phyloP scores from a whole-genome alignment of 1,284 basidiomycete species.

The Rhodotorula glutinis region DNA sequence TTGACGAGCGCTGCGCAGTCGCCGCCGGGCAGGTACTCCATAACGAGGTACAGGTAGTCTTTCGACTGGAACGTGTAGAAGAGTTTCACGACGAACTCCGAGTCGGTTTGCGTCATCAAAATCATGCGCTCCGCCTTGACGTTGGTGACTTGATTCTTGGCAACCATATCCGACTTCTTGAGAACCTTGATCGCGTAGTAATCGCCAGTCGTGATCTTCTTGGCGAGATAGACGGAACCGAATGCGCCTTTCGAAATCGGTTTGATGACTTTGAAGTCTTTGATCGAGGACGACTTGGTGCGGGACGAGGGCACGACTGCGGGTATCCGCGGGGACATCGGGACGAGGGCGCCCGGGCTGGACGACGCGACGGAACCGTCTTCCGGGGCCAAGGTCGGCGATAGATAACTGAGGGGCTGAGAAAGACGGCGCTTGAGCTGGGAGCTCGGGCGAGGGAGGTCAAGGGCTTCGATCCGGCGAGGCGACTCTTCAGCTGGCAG shows the following conservation, averaged over 20 bases:
- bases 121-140: slow-evolving; percentile 99
- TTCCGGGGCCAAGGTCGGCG: slow-evolving; percentile 19
- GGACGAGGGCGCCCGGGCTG: slow-evolving; percentile 52
- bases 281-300: slow-evolving; percentile 85
- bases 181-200: slow-evolving; percentile 99
- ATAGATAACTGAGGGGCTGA: slow-evolving; percentile 39
- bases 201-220: slow-evolving; percentile 96
- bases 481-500: slow-evolving; percentile 23
- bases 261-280: slow-evolving; percentile 99
- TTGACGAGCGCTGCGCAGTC: slow-evolving; percentile 97
- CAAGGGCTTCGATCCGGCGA: slow-evolving; percentile 25
- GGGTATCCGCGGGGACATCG: slow-evolving; percentile 79
- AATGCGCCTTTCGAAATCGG: slow-evolving; percentile 99
- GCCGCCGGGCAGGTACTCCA: slow-evolving; percentile 71
- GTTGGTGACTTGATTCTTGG: slow-evolving; percentile 99
- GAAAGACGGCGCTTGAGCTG: slow-evolving; percentile 37
- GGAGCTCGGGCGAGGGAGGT: slow-evolving; percentile 42
- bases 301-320: slow-evolving; percentile 72
- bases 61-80: slow-evolving; percentile 53
- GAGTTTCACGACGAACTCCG: slow-evolving; percentile 69
- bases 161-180: slow-evolving; percentile 99
- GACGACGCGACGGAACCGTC: slow-evolving; percentile 16
- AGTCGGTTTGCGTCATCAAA: slow-evolving; percentile 98
- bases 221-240: slow-evolving; percentile 95
- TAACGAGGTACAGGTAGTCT: slow-evolving; percentile 52